Evolutionary conservation across 2,329 filamentous ascomycete species (phyloP), one percentile per base, ranked within the genome.

Genomic region (Arthroderma uncinatum): DNA sequence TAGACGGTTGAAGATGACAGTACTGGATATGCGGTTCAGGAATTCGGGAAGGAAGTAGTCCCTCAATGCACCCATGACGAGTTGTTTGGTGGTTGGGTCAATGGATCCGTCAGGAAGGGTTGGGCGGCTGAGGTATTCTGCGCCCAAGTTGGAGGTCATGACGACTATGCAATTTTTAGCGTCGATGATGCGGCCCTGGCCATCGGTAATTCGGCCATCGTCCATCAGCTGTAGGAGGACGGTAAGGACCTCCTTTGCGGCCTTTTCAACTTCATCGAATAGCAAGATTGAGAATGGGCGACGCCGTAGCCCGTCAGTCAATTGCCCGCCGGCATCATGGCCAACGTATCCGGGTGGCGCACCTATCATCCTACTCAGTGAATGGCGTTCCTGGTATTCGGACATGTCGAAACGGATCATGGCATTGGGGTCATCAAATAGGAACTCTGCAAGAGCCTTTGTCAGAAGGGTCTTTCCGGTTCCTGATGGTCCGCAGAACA

Each of bases 381-480:
- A 87, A 71, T 98, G 93, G 4, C 92, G 86, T 74, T 98, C 93
- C 73, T 98, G 94, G 73, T 98, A 98, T 73, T 98, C 93, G 4
- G 92, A 97, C 93, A 98, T 98, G 71, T 98, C 93, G 76, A 98
- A 95, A 39, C 93, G 87, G 66, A 98, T 95, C 93, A 98, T 97
- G 34, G 92, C 79, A 77, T 96, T 96, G 25, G 92, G 76, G 65
- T 98, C 93, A 69, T 98, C 93, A 76, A 98, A 98, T 28, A 98
- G 79, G 77, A 98, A 98, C 72, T 98, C 93, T 53, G 93, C 93
- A 59, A 98, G 80, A 14, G 92, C 93, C 74, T 98, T 98, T 62
- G 92, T 97, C 58, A 98, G 83, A 19, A 98, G 78, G 16, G 93
- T 98, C 77, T 98, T 98, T 78, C 93, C 93, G 10, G 93, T 98